A percentile compares a stretch with the other conserved stretches of the same genome.
These are phyloP conservation scores for Pseudocohnilembus persalinus DNA, from an alignment of 169 alveolate genomes.

Conservation along the genomic window DNA sequence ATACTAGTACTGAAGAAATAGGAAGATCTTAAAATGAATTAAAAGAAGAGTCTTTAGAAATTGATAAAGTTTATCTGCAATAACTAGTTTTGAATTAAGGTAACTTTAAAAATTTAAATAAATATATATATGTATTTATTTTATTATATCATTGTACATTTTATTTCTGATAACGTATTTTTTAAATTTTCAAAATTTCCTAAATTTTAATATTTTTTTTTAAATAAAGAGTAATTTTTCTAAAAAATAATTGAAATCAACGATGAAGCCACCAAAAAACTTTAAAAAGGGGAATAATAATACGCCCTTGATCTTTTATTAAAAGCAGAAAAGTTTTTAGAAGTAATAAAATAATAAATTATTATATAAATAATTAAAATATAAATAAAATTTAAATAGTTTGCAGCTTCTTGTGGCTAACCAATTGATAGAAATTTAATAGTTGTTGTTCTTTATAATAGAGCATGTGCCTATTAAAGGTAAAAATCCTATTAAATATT, in stretches of 20 bases:
- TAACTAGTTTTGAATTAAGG: not conserved
- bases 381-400: not conserved
- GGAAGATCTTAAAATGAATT: not conserved
- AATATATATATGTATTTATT: too few relatives aligned
- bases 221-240: constrained; percentile 9
- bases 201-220: too few relatives aligned
- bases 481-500: constrained; percentile 1
- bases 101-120: too few relatives aligned
- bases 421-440: constrained; percentile 43
- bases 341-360: constrained; percentile 23
- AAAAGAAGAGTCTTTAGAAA: not conserved
- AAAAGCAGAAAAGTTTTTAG: constrained; percentile 36
- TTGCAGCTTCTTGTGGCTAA: constrained; percentile 45
- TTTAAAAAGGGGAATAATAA: constrained; percentile 20
- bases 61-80: not conserved
- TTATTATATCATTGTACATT: too few relatives aligned
- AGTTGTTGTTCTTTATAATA: constrained; percentile 38
- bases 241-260: constrained; percentile 24
- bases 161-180: too few relatives aligned
- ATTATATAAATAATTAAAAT: not conserved
- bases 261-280: constrained; percentile 3
- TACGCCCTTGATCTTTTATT: constrained; percentile 34
- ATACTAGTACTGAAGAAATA: not conserved
- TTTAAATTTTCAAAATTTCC: not conserved
- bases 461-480: constrained; percentile 50